These are phyloP conservation scores for Fraxinus platypoda DNA, from an alignment of 305 asterid genomes.

Conservation along the genomic window DNA sequence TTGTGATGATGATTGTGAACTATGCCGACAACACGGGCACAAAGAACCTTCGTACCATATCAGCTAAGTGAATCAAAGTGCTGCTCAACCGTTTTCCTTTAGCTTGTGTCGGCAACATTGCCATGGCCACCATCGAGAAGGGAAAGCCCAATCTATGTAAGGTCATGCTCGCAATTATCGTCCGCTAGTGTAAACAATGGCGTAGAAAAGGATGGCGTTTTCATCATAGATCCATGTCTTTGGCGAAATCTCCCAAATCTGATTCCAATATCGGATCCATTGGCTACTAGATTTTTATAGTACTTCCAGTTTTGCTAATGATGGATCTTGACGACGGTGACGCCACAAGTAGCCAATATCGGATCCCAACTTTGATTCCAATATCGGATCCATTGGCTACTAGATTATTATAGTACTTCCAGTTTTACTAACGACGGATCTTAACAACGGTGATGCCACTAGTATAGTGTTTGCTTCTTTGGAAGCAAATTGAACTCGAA, in stretches of 20 bases:
- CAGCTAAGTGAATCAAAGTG: no score
- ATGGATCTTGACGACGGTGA: conserved; percentile 26
- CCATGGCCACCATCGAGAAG: background rate
- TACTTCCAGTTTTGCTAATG: background rate
- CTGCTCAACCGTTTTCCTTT: no score
- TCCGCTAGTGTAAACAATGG: background rate
- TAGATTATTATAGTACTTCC: background rate
- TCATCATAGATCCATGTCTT: background rate
- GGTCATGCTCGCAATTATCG: background rate
- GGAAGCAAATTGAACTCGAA: conserved; percentile 39
- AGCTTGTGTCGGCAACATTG: no score
- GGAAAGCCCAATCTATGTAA: background rate
- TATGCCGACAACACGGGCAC: no score
- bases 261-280: no score
- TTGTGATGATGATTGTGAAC: no score
- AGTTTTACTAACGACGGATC: conserved; percentile 8
- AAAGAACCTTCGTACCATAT: no score
- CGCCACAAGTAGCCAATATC: no score
- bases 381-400: no score
- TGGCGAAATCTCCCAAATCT: no score
- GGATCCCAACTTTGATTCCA: no score
- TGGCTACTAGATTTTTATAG: background rate
- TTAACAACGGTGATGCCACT: conserved; percentile 28
- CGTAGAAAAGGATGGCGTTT: background rate
- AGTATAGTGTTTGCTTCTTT: conserved; percentile 60